Evolutionary conservation across 2,329 filamentous ascomycete species (phyloP).

Genomic region (Chaetomiaceae sp.): DNA sequence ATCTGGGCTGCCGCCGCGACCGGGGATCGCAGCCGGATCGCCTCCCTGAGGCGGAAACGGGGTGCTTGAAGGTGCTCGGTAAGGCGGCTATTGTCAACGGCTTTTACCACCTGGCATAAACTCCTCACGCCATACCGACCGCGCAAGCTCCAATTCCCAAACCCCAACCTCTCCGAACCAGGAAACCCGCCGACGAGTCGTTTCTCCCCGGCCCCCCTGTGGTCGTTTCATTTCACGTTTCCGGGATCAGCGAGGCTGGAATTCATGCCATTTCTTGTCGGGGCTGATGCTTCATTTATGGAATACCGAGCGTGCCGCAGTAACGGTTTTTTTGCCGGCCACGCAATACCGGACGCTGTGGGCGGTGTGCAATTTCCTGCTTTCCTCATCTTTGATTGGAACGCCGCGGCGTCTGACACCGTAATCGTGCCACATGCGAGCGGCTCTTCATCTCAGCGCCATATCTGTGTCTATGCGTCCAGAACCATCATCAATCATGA

Average conservation of each 20-base stretch:
- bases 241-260: constrained; percentile 16
- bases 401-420: constrained; percentile 6
- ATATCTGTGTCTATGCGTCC: constrained; percentile 8
- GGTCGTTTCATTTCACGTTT: constrained; percentile 16
- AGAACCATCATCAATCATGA: constrained; percentile 5
- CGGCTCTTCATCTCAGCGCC: constrained; percentile 4
- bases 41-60: not conserved
- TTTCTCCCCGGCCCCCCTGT: constrained; percentile 17
- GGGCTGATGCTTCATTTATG: constrained; percentile 20
- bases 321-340: no score
- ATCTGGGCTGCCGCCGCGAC: constrained; percentile 4
- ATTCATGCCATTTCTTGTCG: not conserved
- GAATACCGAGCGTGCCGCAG: no score
- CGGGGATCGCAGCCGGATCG: constrained; percentile 12
- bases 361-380: not conserved
- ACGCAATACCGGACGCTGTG: constrained; percentile 47
- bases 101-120: constrained; percentile 10
- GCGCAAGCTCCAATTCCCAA: no score
- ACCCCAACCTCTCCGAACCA: constrained; percentile 11
- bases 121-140: no score
- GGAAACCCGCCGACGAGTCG: constrained; percentile 9
- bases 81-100: constrained; percentile 17
- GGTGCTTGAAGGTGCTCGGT: constrained; percentile 1
- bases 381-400: constrained; percentile 15
- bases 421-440: constrained; percentile 7